Base-by-base conservation (phyloP, 1,284 basidiomycete species). In the Apiotrichum mycotoxinovorans region DNA sequence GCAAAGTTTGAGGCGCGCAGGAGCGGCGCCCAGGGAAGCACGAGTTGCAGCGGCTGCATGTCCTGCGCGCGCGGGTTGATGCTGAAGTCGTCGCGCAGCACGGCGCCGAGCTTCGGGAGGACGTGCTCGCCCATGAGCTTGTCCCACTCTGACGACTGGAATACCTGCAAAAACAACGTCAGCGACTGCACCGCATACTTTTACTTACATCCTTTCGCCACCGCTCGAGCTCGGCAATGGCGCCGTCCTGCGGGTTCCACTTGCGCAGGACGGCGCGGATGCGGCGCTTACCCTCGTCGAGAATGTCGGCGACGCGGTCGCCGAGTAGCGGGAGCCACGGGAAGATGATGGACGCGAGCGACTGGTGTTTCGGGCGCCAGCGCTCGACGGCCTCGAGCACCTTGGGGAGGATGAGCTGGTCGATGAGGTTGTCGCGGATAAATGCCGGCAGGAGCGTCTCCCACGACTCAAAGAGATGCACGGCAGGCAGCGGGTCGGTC, bases 311-410 rank as follows among this genome's bases (percentile, higher is more conserved):
- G 61, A 91, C 78, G 45, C 91, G 80, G 22, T 88, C 77, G 1
- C 89, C 91, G 5, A 97, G 81, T 65, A 91, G 83, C 1, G 92
- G 89, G 46, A 99, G 77, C 96, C 96, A 99, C 3, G 96, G 96
- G 75, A 98, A 96, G 0, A 99, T 84, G 37, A 98, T 82, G 1
- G 83, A 81, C 53, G 89, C 88, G 50, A 98, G 77, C 1, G 88
- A 79, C 51, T 18, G 33, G 11, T 27, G 10, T 66, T 10, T 60
- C 47, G 10, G 58, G 26, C 65, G 83, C 92, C 95, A 97, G 34
- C 88, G 85, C 5, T 84, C 81, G n/a, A 98, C 84, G 1, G 91
- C 85, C 52, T 86, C 85, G 42, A 85, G 83, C 2, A 99, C 82
- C 75, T 97, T 97, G 1, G 96, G 96, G 18, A 98, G 78, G 42